A percentile compares a stretch with the other conserved stretches of the same genome.
These are phyloP conservation scores for Microsporum canis DNA, from an alignment of 2,329 filamentous ascomycete species.

Conservation along the genomic window DNA sequence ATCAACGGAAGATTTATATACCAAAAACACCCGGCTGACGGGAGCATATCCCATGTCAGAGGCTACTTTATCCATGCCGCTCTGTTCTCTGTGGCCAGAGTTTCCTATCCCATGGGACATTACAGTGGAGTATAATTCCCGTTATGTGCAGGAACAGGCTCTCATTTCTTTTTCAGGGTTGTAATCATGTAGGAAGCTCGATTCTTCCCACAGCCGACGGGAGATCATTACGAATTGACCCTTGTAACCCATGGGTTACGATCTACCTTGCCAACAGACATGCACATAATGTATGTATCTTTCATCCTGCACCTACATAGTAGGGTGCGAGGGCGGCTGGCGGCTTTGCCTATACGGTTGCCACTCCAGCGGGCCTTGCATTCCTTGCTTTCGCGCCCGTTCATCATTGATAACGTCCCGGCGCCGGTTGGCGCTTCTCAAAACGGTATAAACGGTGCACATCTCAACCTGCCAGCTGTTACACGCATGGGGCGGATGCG, in stretches of 20 bases:
- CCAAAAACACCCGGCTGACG: background rate
- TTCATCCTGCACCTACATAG: background rate
- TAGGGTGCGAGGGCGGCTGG: conserved; percentile 1
- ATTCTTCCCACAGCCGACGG: background rate
- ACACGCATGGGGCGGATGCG: background rate
- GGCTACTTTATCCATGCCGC: background rate
- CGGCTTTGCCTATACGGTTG: background rate
- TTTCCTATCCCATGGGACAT: conserved; percentile 1
- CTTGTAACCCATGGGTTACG: background rate
- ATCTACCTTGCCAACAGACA: background rate
- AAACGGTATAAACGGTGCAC: no score
- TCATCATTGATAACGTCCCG: background rate
- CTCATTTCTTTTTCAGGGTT: conserved; percentile 6
- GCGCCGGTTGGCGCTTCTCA: background rate
- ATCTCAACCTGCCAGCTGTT: background rate
- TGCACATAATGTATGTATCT: background rate
- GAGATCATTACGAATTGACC: conserved; percentile 3
- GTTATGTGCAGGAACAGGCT: conserved; percentile 7
- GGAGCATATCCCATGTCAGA: background rate
- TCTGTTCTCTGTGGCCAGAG: background rate
- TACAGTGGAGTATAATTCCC: background rate
- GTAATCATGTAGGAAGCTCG: background rate
- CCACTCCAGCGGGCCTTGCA: background rate
- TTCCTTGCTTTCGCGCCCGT: background rate
- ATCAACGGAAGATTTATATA: background rate